A percentile compares a stretch with the other conserved stretches of the same genome.
phyloP scores from a whole-genome alignment of 2,329 filamentous ascomycete species.

The Hirsutella thompsonii region DNA sequence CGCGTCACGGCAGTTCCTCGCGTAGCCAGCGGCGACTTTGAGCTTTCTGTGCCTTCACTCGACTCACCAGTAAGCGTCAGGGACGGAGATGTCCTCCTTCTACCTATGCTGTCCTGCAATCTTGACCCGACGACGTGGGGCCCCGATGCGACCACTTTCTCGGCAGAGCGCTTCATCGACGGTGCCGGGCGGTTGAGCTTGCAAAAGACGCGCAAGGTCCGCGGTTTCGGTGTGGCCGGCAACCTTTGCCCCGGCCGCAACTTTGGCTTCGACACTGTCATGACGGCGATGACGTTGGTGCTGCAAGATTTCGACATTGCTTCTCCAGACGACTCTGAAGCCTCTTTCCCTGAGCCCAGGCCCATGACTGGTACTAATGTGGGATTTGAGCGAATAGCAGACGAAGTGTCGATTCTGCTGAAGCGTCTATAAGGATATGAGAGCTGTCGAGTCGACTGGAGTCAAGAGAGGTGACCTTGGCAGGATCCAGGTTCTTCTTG shows the following conservation, averaged over 20 bases:
- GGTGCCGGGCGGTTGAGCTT: slow-evolving; percentile 9
- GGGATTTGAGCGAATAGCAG: slow-evolving; percentile 17
- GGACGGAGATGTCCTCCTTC: slow-evolving; percentile 16
- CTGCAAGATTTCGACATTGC: slow-evolving; percentile 15
- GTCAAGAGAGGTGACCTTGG: too few species aligned
- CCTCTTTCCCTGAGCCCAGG: slow-evolving; percentile 9
- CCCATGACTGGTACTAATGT: slow-evolving; percentile 14
- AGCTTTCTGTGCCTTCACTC: slow-evolving; percentile 8
- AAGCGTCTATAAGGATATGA: background rate
- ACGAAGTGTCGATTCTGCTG: slow-evolving; percentile 13
- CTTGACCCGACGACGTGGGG: slow-evolving; percentile 15
- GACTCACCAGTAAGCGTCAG: slow-evolving; percentile 9
- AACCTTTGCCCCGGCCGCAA: slow-evolving; percentile 18
- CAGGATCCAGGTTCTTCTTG: too few species aligned
- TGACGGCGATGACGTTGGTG: slow-evolving; percentile 13
- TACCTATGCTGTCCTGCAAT: slow-evolving; percentile 19
- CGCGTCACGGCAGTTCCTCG: slow-evolving; percentile 18
- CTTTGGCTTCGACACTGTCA: slow-evolving; percentile 16
- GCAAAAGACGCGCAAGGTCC: slow-evolving; percentile 12
- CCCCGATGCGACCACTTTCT: slow-evolving; percentile 12
- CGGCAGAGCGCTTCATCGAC: slow-evolving; percentile 15
- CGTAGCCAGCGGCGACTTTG: slow-evolving; percentile 15
- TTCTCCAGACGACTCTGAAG: background rate
- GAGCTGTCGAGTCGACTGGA: background rate
- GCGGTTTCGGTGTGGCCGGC: slow-evolving; percentile 17